Conservation (phyloP, 139 green algal genomes). For the Chlorella sorokiniana region DNA sequence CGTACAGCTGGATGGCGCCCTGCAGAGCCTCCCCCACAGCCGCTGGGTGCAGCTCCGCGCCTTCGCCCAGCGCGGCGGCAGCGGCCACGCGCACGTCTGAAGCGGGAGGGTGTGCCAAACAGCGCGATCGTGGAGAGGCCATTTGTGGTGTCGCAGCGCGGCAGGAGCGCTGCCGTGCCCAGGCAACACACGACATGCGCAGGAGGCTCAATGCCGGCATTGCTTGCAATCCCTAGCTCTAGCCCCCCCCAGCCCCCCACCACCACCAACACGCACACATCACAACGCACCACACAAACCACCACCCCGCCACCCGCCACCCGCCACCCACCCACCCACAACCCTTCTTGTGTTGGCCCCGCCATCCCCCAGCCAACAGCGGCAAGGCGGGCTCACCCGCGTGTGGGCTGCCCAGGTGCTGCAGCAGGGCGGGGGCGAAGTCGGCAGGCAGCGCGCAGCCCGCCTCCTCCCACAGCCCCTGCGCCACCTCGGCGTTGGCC, state of each 20-base stretch:
- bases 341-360: too few relatives aligned
- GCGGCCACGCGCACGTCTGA: conserved; percentile 55
- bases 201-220: too few relatives aligned
- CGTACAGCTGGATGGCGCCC: conserved; percentile 35
- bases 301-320: too few relatives aligned
- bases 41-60: conserved; percentile 38
- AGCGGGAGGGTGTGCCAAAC: neutral
- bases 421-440: conserved; percentile 41
- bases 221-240: neutral
- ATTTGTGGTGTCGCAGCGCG: too few relatives aligned
- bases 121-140: neutral
- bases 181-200: too few relatives aligned
- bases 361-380: too few relatives aligned
- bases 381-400: too few relatives aligned
- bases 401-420: conserved; percentile 41
- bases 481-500: conserved; percentile 61
- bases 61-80: conserved; percentile 50
- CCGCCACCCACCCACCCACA: neutral
- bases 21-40: conserved; percentile 40
- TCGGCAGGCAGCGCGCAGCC: conserved; percentile 7
- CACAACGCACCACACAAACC: neutral
- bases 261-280: neutral
- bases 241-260: neutral
- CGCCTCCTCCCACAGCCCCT: conserved; percentile 58
- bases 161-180: too few relatives aligned